Base-by-base conservation (phyloP, 371 early-diverging fungal genomes). In the Mortierella sp. region DNA sequence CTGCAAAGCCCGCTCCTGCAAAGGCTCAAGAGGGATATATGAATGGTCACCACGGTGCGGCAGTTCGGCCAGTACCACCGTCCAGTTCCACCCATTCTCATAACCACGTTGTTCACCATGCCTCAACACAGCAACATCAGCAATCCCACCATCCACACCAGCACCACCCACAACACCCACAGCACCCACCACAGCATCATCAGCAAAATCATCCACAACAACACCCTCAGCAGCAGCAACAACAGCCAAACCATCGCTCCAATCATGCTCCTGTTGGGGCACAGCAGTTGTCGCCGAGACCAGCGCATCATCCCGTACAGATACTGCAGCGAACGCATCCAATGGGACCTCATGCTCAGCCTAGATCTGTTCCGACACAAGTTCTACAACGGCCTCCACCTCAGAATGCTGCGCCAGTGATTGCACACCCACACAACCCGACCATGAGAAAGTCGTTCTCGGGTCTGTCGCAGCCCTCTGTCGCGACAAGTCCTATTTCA, bases 341-440 rank as follows among this genome's bases (percentile, higher is more conserved):
- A 17, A 53, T 65, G 61, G 54, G 60, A 21, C 69, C 77, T 10
- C 77, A 76, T 41, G 59, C 40, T 21, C 77, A 76, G 25, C 53
- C 60, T 19, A 64, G 70, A 24, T 61, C 69, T 17, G 77, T 69
- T 3, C 77, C 77, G 4, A 76, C 69, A 13, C 77, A 76, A 28
- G 77, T 76, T 10, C 65, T 76, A 9, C 77, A 76, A 51, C 64
- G 77, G 19, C 77, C 77, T 21, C 61, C 43, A 40, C 37, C 64
- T 9, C 68, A 64, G 34, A 19, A 34, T 28, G 47, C 60, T 17
- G 44, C 54, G 25, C 59, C 39, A 1, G 41, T 54, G 34, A 40
- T 10, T 10, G 10, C 34, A 34, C 34, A 51, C 21, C 8, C 50
- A 1, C 63, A 70, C 37, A 57, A 47, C 41, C 41, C 48, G 19